Percentiles rank a stretch among this genome's conserved stretches.
phyloP scores from a whole-genome alignment of 305 asterid species.

The Solanum hybrid region DNA sequence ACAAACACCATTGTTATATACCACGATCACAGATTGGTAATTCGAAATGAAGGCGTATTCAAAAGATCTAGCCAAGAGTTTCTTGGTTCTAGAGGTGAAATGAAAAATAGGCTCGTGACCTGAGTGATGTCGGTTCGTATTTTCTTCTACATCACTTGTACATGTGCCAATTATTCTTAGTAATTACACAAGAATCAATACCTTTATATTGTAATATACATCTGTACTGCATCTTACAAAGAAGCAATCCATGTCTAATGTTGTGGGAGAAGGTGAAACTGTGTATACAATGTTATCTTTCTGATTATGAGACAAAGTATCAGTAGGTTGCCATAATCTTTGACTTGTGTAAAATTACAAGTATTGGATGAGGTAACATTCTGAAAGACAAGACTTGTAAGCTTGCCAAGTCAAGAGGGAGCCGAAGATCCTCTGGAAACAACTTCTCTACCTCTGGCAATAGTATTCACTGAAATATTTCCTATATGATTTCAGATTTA shows the following conservation, averaged over 20 bases:
- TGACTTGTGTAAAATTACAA: background rate
- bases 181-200: background rate
- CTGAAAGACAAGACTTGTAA: background rate
- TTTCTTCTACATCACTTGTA: conserved; percentile 2
- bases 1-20: background rate
- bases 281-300: conserved; percentile 1
- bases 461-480: background rate
- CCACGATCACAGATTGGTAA: background rate
- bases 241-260: background rate
- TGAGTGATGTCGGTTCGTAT: background rate
- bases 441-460: background rate
- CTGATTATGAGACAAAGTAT: background rate
- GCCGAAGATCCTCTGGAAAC: background rate
- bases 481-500: background rate
- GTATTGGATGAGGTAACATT: background rate
- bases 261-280: background rate
- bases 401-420: background rate
- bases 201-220: background rate
- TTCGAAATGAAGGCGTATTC: background rate
- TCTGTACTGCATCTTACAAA: background rate
- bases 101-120: background rate
- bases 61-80: background rate
- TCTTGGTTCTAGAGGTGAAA: background rate
- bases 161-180: background rate
- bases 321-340: background rate